A percentile compares a stretch with the other conserved stretches of the same genome.
phyloP scores from a whole-genome alignment of 495 filamentous ascomycete genomes.

The Oidiodendron maius region DNA sequence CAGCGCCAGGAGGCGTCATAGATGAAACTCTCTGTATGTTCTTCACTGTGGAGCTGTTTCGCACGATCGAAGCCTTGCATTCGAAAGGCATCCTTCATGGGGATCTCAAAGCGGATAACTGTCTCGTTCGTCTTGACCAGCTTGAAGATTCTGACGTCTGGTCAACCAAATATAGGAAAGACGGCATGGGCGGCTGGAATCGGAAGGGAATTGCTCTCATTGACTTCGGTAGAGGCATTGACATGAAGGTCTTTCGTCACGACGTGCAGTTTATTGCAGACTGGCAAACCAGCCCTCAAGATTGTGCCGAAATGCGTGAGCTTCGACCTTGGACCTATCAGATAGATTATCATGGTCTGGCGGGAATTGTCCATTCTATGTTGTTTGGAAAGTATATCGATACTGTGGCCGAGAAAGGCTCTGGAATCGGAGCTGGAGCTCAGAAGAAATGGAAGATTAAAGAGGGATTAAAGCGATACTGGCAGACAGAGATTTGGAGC shows the following conservation, averaged over 20 bases:
- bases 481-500: slow-evolving; percentile 87
- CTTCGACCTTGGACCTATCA: slow-evolving; percentile 92
- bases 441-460: slow-evolving; percentile 64
- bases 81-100: slow-evolving; percentile 77
- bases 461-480: slow-evolving; percentile 83
- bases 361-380: slow-evolving; percentile 76
- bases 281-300: slow-evolving; percentile 77
- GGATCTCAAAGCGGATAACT: slow-evolving; percentile 93
- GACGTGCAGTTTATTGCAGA: slow-evolving; percentile 88
- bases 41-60: slow-evolving; percentile 85
- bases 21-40: slow-evolving; percentile 92
- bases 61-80: slow-evolving; percentile 85
- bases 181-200: slow-evolving; percentile 72
- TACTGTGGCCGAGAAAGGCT: slow-evolving; percentile 50
- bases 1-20: slow-evolving; percentile 53
- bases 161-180: slow-evolving; percentile 50
- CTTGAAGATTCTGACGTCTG: slow-evolving; percentile 38
- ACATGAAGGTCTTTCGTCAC: slow-evolving; percentile 76
- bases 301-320: slow-evolving; percentile 94
- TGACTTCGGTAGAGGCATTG: slow-evolving; percentile 92
- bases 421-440: slow-evolving; percentile 38
- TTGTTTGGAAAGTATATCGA: slow-evolving; percentile 95
- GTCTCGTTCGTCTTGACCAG: slow-evolving; percentile 75
- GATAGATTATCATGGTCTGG: slow-evolving; percentile 88
- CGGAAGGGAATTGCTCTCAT: slow-evolving; percentile 78